Evolutionary conservation across 1,139 yeast species (phyloP).

Genomic region (Magnusiomyces fungicola): DNA sequence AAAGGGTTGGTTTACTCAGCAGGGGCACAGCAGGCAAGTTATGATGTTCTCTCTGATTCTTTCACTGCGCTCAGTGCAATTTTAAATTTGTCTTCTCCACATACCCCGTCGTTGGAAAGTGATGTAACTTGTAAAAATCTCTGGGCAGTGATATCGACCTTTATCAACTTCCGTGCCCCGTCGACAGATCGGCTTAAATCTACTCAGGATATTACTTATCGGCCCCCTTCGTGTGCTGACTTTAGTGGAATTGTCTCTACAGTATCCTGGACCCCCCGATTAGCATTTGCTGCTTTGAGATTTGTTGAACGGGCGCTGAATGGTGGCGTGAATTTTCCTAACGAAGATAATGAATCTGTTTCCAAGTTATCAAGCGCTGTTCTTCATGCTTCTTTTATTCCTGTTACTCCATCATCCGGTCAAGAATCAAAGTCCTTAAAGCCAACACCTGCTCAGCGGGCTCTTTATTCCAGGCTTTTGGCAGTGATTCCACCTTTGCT

Average conservation of each 20-base stretch:
- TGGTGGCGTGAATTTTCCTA: background rate
- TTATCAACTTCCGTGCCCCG: background rate
- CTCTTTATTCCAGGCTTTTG: background rate
- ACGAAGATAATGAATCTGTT: background rate
- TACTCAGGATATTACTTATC: background rate
- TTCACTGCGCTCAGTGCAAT: background rate
- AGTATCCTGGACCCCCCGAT: background rate
- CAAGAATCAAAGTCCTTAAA: background rate
- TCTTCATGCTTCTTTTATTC: background rate
- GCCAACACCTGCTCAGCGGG: background rate
- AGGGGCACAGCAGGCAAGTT: conserved; percentile 55
- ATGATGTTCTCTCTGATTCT: conserved; percentile 32
- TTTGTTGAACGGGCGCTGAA: background rate
- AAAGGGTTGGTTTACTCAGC: conserved; percentile 49
- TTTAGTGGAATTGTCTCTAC: background rate
- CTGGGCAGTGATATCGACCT: background rate
- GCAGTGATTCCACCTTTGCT: background rate
- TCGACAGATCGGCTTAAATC: background rate
- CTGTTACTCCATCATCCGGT: background rate
- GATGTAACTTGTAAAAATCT: background rate
- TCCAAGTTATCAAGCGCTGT: background rate
- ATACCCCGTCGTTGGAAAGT: background rate
- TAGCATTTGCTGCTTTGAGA: background rate
- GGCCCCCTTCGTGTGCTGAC: background rate
- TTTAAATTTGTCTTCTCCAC: background rate